These are phyloP conservation scores for Sphagnum tenellum DNA, from an alignment of 225 moss, liverwort and hornwort species.

Conservation along the genomic window DNA sequence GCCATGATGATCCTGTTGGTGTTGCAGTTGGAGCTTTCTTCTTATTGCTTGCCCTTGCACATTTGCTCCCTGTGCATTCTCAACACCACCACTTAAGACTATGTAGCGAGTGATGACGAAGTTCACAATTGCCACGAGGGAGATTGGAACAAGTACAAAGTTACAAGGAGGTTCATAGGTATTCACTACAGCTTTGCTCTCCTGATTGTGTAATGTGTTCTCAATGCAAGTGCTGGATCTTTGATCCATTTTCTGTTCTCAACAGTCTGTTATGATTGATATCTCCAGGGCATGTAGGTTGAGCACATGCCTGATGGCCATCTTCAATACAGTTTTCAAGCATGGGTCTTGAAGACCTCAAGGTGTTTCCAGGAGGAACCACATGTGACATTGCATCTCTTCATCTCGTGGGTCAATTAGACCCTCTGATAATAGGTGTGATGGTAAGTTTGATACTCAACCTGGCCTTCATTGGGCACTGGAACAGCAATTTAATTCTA, in stretches of 20 bases:
- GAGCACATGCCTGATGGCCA: slow-evolving; percentile 94
- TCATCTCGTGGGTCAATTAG: background rate
- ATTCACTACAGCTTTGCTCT: background rate
- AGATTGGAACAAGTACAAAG: slow-evolving; percentile 53
- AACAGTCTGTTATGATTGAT: background rate
- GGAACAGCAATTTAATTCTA: slow-evolving; percentile 7
- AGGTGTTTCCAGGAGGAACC: slow-evolving; percentile 24
- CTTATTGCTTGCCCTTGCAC: background rate
- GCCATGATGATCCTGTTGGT: slow-evolving; percentile 89
- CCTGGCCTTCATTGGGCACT: slow-evolving; percentile 5
- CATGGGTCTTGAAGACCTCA: slow-evolving; percentile 81
- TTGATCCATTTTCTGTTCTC: background rate
- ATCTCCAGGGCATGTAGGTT: slow-evolving; percentile 24
- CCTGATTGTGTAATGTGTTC: background rate
- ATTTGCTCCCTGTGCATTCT: too few species aligned
- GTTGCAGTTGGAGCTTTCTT: slow-evolving; percentile 72
- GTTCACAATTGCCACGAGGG: slow-evolving; percentile 87
- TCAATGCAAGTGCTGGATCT: background rate
- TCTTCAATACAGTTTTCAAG: slow-evolving; percentile 75
- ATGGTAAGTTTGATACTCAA: slow-evolving; percentile 1
- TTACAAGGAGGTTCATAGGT: slow-evolving; percentile 85
- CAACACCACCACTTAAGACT: slow-evolving; percentile 1
- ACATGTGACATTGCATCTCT: background rate
- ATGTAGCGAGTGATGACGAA: slow-evolving; percentile 86
- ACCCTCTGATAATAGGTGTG: background rate